These are phyloP conservation scores for Eucalyptus sp. DNA, from an alignment of 345 rosid genomes.

Conservation along the genomic window DNA sequence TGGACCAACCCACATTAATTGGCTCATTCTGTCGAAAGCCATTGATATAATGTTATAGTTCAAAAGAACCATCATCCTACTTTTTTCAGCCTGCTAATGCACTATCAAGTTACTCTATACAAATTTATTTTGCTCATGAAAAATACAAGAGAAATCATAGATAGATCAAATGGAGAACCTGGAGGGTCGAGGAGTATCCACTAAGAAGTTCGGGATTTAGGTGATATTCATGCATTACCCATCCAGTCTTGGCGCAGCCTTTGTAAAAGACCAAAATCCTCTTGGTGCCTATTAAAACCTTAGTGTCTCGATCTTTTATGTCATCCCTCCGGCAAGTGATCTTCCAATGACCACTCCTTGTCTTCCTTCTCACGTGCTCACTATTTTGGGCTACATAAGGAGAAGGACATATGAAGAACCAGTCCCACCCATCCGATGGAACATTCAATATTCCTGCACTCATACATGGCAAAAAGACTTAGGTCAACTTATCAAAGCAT, in stretches of 20 bases:
- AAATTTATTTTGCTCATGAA: not conserved
- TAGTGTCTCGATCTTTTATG: not conserved
- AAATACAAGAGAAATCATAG: not conserved
- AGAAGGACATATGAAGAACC: not conserved
- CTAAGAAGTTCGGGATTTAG: not conserved
- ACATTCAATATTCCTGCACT: not conserved
- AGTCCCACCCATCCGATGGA: not conserved
- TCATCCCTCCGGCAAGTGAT: not conserved
- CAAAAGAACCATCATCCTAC: not conserved
- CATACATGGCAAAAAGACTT: not conserved
- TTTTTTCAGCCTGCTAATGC: not conserved
- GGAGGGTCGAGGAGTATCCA: not conserved
- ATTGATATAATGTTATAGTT: not conserved
- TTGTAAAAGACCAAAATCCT: not conserved
- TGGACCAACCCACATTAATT: not conserved
- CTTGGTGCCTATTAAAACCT: not conserved
- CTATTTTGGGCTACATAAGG: not conserved
- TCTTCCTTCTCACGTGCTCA: not conserved
- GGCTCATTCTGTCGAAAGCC: not conserved
- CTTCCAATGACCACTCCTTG: not conserved
- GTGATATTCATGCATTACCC: not conserved
- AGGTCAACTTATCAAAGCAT: not conserved
- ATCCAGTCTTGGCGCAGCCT: not conserved
- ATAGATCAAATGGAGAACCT: not conserved
- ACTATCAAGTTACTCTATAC: not conserved